Base-by-base conservation (phyloP, 495 filamentous ascomycete genomes). In the Beverwykella pulmonaria region DNA sequence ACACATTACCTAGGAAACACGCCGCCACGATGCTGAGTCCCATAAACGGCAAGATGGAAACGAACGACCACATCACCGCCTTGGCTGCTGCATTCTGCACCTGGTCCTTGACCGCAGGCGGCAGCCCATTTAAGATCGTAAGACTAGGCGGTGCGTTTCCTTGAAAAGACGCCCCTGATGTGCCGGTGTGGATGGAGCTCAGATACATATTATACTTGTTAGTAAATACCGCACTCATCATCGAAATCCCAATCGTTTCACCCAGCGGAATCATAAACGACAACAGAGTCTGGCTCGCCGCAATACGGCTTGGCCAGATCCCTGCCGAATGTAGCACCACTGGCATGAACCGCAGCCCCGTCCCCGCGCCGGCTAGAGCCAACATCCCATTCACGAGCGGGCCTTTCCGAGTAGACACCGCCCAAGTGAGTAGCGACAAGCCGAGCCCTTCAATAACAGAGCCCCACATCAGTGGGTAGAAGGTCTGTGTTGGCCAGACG, bases 191-290 rank as follows among this genome's bases (percentile, higher is more conserved):
- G 22, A 74, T 50, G 23, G 56, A 59, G 65, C 63, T 50, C 5
- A 70, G 44, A 26, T 59, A 66, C n/a, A 10, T 23, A 30, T 63
- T 47, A 23, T 75, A 72, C 30, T 77, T 81, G 72, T 87, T 87
- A 60, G 84, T 84, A 71, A 88, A 87, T 0, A 88, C 84, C 29
- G 79, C 81, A 6, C 82, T 77, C 83, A 88, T 87, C 48, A 88
- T 79, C 0, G 85, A 86, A 26, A 86, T 74, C 3, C 76, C 79
- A 14, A 88, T 64, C 0, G 85, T 83, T 26, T 86, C 85, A 26
- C 86, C 86, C 60, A 89, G 83, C 0, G 82, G 82, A 27, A 79
- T 57, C 2, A 81, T 77, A 50, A 87, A 83, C 0, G 75, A 65
- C 67, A 83, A 77, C 2, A 87, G 62, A 17, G 81, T 83, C 61